Evolutionary conservation across 768 basidiomycete genomes (phyloP).

Genomic region (Suillus spraguei): DNA sequence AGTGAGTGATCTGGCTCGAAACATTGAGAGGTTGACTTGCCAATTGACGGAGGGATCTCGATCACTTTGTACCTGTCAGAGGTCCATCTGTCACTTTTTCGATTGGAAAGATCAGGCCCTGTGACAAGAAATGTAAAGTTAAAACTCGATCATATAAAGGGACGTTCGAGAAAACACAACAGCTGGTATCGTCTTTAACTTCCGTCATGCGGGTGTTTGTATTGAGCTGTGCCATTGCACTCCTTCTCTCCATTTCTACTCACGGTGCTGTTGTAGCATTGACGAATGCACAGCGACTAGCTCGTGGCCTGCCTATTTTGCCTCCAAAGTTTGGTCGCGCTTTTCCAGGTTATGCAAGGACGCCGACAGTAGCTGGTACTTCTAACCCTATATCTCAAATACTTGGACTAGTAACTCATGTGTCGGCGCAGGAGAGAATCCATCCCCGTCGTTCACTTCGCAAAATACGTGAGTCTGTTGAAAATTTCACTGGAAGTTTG

Average conservation of each 20-base stretch:
- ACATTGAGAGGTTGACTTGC: background rate
- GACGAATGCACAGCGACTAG: conserved; percentile 47
- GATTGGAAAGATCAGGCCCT: background rate
- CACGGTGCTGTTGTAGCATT: conserved; percentile 20
- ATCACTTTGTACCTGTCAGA: conserved; percentile 2
- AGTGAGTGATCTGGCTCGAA: background rate
- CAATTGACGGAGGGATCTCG: background rate
- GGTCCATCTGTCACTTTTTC: background rate
- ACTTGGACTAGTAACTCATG: background rate
- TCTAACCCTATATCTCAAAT: background rate
- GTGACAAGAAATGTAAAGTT: background rate
- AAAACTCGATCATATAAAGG: background rate
- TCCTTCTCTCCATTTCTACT: conserved; percentile 21
- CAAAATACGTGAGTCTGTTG: conserved; percentile 24
- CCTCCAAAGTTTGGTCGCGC: conserved; percentile 35
- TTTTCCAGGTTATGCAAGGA: conserved; percentile 29
- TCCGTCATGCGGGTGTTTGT: conserved; percentile 13
- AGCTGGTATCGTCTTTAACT: background rate
- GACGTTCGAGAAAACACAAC: background rate
- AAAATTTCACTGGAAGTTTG: background rate
- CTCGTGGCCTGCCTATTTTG: conserved; percentile 46
- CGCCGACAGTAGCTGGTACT: conserved; percentile 29
- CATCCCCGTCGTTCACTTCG: conserved; percentile 4
- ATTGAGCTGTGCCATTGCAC: conserved; percentile 22
- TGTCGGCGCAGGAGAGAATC: conserved; percentile 1